Conservation (phyloP, 2,329 filamentous ascomycete genomes). For the Penicillium sp. region DNA sequence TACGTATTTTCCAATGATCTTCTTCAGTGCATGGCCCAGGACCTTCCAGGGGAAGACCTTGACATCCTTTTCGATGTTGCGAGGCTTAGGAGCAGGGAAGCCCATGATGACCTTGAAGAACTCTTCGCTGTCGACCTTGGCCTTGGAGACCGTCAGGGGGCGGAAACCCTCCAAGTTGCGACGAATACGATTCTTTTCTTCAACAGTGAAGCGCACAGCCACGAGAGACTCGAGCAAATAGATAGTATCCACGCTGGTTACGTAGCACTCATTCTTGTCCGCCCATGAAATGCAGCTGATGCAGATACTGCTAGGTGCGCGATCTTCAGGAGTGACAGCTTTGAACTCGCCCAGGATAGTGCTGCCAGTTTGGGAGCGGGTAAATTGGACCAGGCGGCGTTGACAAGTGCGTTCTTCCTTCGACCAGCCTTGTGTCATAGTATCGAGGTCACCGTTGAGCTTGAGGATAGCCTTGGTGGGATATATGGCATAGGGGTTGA, state of each 20-base stretch:
- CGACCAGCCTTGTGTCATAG: conserved; percentile 81
- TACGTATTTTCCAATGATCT: conserved; percentile 97
- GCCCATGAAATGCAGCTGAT: conserved; percentile 98
- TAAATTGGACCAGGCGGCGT: conserved; percentile 84
- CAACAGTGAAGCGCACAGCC: conserved; percentile 81
- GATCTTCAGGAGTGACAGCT: conserved; percentile 73
- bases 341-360: conserved; percentile 79
- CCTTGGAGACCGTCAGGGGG: conserved; percentile 89
- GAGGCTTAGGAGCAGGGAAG: conserved; percentile 89
- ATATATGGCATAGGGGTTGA: conserved; percentile 79
- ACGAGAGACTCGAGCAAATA: conserved; percentile 90
- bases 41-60: conserved; percentile 99
- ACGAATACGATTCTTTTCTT: conserved; percentile 97
- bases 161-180: conserved; percentile 94
- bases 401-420: conserved; percentile 75
- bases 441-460: conserved; percentile 78
- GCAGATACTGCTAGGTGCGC: conserved; percentile 80
- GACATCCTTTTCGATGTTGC: conserved; percentile 98
- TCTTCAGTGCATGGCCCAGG: conserved; percentile 81
- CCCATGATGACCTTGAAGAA: conserved; percentile 99
- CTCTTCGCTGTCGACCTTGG: conserved; percentile 85
- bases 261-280: conserved; percentile 84
- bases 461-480: conserved; percentile 81
- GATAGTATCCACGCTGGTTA: conserved; percentile 96
- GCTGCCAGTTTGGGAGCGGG: conserved; percentile 74